Conservation (phyloP, 306 rosid species). For the Lupinus albus region DNA sequence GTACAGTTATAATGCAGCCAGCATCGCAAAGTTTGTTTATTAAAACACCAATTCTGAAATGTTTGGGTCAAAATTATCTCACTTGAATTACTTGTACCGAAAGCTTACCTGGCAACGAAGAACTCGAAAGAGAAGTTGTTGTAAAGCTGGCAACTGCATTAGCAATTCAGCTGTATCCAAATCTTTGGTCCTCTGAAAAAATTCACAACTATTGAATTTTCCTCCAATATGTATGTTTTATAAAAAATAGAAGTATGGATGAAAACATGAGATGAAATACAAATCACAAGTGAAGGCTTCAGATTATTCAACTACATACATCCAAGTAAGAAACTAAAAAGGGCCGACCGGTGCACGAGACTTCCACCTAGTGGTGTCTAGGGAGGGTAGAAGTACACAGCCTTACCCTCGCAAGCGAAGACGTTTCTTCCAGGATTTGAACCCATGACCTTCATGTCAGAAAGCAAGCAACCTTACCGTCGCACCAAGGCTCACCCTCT, state of each 20-base stretch:
- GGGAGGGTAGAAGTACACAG: too few relatives aligned
- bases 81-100: conserved; percentile 21
- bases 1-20: conserved; percentile 16
- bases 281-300: background rate
- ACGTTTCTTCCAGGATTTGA: too few relatives aligned
- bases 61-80: conserved; percentile 28
- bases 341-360: too few relatives aligned
- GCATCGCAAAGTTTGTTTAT: conserved; percentile 12
- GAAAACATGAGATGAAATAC: background rate
- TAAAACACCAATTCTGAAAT: conserved; percentile 12
- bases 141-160: conserved; percentile 92
- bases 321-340: conserved; percentile 9
- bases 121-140: conserved; percentile 88
- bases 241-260: background rate
- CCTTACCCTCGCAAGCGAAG: too few relatives aligned
- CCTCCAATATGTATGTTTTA: background rate
- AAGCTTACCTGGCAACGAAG: conserved; percentile 83
- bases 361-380: too few relatives aligned
- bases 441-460: too few relatives aligned
- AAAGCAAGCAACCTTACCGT: too few relatives aligned
- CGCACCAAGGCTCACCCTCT: too few relatives aligned
- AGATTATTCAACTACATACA: conserved; percentile 27
- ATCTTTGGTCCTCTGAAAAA: conserved; percentile 91
- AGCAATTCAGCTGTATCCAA: conserved; percentile 85
- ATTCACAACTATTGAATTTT: conserved; percentile 35